A percentile compares a stretch with the other conserved stretches of the same genome.
These are phyloP conservation scores for Plasmodium coatneyi DNA, from an alignment of 169 alveolate species.

Conservation along the genomic window DNA sequence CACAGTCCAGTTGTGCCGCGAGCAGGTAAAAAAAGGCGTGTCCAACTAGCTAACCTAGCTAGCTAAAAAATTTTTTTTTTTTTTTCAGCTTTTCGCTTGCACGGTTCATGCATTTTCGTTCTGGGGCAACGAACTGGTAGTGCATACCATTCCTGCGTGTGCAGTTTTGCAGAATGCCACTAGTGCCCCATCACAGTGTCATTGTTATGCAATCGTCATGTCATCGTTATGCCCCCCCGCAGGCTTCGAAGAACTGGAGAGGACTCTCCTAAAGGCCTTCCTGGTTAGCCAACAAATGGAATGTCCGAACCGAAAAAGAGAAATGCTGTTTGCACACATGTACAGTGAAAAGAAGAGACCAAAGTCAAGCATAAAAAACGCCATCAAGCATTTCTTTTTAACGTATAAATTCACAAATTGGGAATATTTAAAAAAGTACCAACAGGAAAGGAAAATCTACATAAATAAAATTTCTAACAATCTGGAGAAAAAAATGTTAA, in stretches of 20 bases:
- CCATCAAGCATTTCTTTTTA: slow-evolving; percentile 16
- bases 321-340: slow-evolving; percentile 11
- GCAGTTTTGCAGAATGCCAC: neutral
- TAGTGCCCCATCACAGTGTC: neutral
- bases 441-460: slow-evolving; percentile 25
- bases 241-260: slow-evolving; percentile 19
- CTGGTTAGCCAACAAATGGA: neutral
- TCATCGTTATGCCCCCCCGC: neutral
- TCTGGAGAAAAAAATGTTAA: slow-evolving; percentile 35
- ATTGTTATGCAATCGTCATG: neutral
- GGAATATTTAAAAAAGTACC: slow-evolving; percentile 30
- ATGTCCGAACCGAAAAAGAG: slow-evolving; percentile 3
- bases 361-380: slow-evolving; percentile 24
- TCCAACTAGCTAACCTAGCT: neutral
- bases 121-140: neutral
- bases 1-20: neutral
- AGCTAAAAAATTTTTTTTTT: neutral
- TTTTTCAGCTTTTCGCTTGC: neutral
- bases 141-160: neutral
- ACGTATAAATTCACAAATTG: slow-evolving; percentile 3
- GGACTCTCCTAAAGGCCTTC: neutral
- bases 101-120: neutral
- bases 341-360: slow-evolving; percentile 43
- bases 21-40: neutral
- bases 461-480: slow-evolving; percentile 21